Base-by-base conservation (phyloP, 352 stramenopile species). In the Sclerospora graminicola region DNA sequence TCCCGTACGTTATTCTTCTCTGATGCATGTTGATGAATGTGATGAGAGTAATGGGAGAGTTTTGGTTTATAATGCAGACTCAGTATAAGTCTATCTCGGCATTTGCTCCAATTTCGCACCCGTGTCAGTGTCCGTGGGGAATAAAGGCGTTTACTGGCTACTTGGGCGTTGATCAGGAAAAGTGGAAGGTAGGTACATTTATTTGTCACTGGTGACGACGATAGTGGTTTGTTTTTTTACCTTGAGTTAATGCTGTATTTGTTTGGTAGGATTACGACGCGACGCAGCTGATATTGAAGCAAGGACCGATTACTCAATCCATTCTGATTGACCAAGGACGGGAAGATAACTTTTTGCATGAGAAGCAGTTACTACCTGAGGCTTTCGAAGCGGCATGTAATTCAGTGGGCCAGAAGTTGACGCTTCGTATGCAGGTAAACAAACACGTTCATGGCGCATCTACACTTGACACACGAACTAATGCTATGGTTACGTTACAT, bases 61-160 rank as follows among this genome's bases (percentile, higher is more conserved):
- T 3, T 6, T 26, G 21, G 21, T 26, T 6, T 26, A 18, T 16
- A 2, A 48, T 41, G 21, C 36, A 84, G 48, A 67, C 76, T 24
- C 68, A 77, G 59, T 98, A 93, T 82, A 76, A 71, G 48, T 95
- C 82, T 37, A 96, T 98, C 13, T 97, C 84, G 31, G 95, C 95
- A 3, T 98, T 99, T 49, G 70, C 94, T 8, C 95, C 96, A 11
- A 98, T 99, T 61, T 88, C 75, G 33, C 95, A 99, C 62, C 95
- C 94, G 43, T 95, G 73, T 5, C 72, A 94, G 30, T 97, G 93
- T 53, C 91, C 93, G n/a, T 99, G 96, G 96, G 96, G 96, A 19
- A 76, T 97, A 26, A 99, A 99, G 66, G 95, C 95, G 4, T 99
- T 99, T 61, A 91, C 82, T 36, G 88, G 85, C 29, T 99, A 99